Evolutionary conservation across 352 stramenopile species (phyloP), one percentile per base, ranked within the genome.

Genomic region (Pythium utonaiense): DNA sequence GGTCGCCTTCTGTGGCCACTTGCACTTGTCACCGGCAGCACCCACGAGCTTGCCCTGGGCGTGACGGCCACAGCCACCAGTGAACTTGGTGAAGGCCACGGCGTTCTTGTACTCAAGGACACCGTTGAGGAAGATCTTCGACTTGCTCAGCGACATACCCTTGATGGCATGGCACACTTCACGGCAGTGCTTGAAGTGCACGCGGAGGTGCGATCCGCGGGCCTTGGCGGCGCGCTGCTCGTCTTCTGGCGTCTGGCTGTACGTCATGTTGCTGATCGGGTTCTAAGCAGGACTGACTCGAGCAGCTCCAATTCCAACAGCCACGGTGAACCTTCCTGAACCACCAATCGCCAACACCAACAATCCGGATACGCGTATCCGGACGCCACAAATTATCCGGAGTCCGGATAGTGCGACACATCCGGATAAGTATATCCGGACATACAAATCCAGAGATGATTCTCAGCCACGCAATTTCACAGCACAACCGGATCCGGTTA

Each of bases 111-210:
- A 98, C 57, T 96, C 83, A 19, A 99, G 78, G 56, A 99, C 97
- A 71, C 97, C 90, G 70, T 98, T 77, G 36, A 99, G 82, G 80
- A 98, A 98, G 71, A 83, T 80, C 74, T 98, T 96, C 59, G 96
- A 96, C 84, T 98, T 98, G 67, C 69, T 78, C 52, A 98, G 75
- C 47, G 91, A 91, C 95, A 98, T 97, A 67, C 96, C 96, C 80
- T 98, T 98, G 86, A 99, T 99, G 66, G 93, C 88, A 74, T 98
- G 91, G 67, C 83, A 92, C 48, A 99, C 98, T 77, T 99, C 97
- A 70, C 96, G 92, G 80, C 96, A 99, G 91, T 99, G 97, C 94
- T 99, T 99, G 91, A 98, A 99, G 86, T 99, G 97, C 72, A 99
- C 95, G 71, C 96, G 93, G 41, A 99, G 86, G 85, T 99, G 93